Evolutionary conservation across 495 filamentous ascomycete genomes (phyloP), one percentile per base, ranked within the genome.

Genomic region (Tuber borchii): DNA sequence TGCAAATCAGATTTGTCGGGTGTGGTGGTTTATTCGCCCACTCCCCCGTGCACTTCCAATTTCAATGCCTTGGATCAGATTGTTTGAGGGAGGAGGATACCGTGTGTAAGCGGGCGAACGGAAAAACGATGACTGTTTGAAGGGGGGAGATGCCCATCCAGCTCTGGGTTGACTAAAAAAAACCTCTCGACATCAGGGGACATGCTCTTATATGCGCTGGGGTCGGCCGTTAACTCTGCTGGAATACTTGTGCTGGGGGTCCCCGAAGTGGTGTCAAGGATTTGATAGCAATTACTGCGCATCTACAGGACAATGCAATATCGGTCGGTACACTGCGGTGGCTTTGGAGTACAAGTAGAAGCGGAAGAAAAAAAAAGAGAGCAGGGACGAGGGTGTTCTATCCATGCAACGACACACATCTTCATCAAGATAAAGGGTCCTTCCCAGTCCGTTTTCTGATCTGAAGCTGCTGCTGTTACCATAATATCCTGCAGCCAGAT

Each of bases 381-480:
- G 22, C 20, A n/a, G 20, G 1, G 46, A 56, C 14, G n/a, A 34
- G 56, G 14, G 31, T 65, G 14, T 34, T 19, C 56, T 16, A 61
- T 61, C 34, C 56, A 12, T 65, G 56, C 26, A 17, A 65, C 14
- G 26, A 6, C 26, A 34, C 1, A 37, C 26, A 31, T 34, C 26
- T 6, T 61, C n/a, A 61, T 34, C 31, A 65, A 34, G 17, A 34
- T 34, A 65, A 65, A 65, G 26, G 56, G 56, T 65, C 56, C 56
- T 65, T 34, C 56, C 56, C 56, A 65, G 56, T 65, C 56, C 56
- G 26, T 65, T 65, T 65, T 9, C 56, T 65, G 26, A 65, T 65
- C 56, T 65, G 26, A 65, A 10, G 56, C 26, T 65, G 56, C 56
- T 34, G 14, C 26, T 34, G 14, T 2, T 16, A 34, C 26, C 12